Conservation (phyloP, 1,284 basidiomycete species). For the Exobasidium cylindrosporum region DNA sequence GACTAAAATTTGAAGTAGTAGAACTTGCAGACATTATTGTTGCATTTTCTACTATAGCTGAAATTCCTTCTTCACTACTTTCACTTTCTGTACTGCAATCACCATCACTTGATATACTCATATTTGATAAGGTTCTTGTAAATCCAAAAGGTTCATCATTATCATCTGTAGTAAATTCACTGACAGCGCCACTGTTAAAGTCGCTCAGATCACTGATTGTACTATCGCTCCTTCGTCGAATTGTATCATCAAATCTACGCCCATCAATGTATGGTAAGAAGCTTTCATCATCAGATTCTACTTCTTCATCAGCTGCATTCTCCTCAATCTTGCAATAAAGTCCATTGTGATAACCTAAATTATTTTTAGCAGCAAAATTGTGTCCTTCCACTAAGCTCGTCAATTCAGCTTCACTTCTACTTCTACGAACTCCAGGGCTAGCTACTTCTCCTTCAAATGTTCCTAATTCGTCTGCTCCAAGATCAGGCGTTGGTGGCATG, state of each 20-base stretch:
- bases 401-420: not conserved
- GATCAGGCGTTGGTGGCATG: conserved; percentile 47
- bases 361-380: not conserved
- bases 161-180: not conserved
- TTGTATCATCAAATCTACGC: not conserved
- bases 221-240: not conserved
- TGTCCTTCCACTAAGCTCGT: not conserved
- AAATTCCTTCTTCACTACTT: conserved; percentile 19
- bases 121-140: conserved; percentile 10
- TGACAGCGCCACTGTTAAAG: conserved; percentile 3
- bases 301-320: not conserved
- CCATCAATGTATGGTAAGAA: not conserved
- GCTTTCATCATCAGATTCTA: not conserved
- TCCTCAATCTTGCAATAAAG: not conserved
- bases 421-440: conserved; percentile 5
- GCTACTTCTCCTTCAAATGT: conserved; percentile 17
- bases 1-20: conserved; percentile 21
- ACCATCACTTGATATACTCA: not conserved
- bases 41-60: conserved; percentile 19
- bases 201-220: conserved; percentile 9
- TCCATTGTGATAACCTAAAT: not conserved
- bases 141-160: conserved; percentile 13
- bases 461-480: conserved; percentile 15
- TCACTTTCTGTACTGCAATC: conserved; percentile 10
- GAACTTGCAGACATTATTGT: conserved; percentile 18